Base-by-base conservation (phyloP, 352 stramenopile species). In the Globisporangium sylvaticum region DNA sequence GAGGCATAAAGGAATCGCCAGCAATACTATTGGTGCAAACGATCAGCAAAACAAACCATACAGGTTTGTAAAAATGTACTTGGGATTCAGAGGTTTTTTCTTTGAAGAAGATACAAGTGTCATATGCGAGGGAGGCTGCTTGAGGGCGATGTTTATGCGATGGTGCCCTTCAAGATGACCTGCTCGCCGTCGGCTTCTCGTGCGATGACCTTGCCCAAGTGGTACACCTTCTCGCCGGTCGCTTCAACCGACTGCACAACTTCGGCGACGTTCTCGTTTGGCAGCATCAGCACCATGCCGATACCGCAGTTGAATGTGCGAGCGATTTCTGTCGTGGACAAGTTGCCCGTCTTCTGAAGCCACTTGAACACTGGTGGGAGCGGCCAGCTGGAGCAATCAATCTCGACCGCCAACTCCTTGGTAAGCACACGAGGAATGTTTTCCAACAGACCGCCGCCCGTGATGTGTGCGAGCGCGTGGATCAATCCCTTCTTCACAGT, bases 221-320 rank as follows among this genome's bases (percentile, higher is more conserved):
- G 82, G 70, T 92, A 97, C 44, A 98, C 88, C 64, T 84, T 84
- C 75, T 99, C 95, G 57, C 91, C 90, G 46, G 79, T 87, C 24
- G 83, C 80, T 62, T 89, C 74, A 24, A 99, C 79, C 58, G 93
- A 67, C 46, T 83, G 42, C 42, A 94, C 90, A 5, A 97, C 91
- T 62, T 96, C 82, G n/a, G 88, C 84, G 27, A 96, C 96, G 68
- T 96, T 87, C 54, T 91, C 88, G 46, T 89, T 76, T 20, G 94
- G 84, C 29, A 99, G 78, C 61, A 99, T 95, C 27, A 99, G 75
- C 39, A 99, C 94, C 96, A 99, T 99, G 66, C 97, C 97, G 74
- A 99, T 96, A 65, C 97, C 97, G 78, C 95, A 99, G 79, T 99
- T 99, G 81, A 99, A 99, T 58, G 97, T 99, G 56, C 96, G 86